Evolutionary conservation across 2,329 filamentous ascomycete genomes (phyloP).

Genomic region (Sclerotinia nivalis): DNA sequence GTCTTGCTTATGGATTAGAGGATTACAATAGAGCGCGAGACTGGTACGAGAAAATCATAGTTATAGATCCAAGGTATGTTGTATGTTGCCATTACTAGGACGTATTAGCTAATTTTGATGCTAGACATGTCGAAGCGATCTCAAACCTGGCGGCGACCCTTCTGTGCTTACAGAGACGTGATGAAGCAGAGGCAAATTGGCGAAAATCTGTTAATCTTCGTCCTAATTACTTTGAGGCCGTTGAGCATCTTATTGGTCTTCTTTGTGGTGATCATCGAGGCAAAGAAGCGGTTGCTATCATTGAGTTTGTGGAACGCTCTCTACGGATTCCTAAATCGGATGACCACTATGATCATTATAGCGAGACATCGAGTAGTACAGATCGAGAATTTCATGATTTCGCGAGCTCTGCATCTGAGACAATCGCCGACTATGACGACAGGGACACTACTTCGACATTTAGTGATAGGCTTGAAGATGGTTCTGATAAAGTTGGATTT

Average conservation of each 20-base stretch:
- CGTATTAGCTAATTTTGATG: constrained; percentile 20
- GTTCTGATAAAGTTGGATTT: constrained; percentile 50
- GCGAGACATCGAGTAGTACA: constrained; percentile 59
- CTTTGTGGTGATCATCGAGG: constrained; percentile 79
- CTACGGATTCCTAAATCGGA: constrained; percentile 55
- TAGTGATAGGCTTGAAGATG: constrained; percentile 26
- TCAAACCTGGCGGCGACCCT: constrained; percentile 91
- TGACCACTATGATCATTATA: constrained; percentile 55
- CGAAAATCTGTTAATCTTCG: constrained; percentile 76
- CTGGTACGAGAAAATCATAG: constrained; percentile 68
- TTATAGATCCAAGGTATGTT: constrained; percentile 56
- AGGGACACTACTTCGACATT: constrained; percentile 29
- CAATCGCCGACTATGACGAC: constrained; percentile 39
- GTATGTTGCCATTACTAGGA: not conserved
- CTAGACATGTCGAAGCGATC: constrained; percentile 78
- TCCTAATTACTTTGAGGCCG: constrained; percentile 89
- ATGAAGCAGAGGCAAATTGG: constrained; percentile 87
- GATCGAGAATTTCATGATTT: constrained; percentile 38
- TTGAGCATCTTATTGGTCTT: constrained; percentile 88
- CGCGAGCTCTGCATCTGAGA: constrained; percentile 34
- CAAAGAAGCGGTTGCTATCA: constrained; percentile 82
- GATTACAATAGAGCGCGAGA: constrained; percentile 75
- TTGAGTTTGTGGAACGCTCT: constrained; percentile 78
- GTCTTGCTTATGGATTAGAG: constrained; percentile 85
- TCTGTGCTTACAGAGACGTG: constrained; percentile 76